Evolutionary conservation across 108 stramenopile genomes (phyloP).

Genomic region (Nitzschia sp.): DNA sequence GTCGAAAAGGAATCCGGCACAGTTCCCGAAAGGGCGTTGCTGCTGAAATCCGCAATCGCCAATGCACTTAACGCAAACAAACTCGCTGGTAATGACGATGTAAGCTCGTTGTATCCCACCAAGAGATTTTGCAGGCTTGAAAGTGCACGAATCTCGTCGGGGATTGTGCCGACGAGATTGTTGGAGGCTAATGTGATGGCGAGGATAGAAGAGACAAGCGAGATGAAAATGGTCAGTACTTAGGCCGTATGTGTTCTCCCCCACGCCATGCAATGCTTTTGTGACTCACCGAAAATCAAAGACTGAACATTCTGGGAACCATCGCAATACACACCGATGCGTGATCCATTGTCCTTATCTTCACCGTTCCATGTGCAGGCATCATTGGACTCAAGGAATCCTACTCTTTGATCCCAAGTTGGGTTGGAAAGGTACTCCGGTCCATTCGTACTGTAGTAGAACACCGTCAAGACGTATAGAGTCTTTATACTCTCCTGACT

Average conservation of each 20-base stretch:
- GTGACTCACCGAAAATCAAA: neutral
- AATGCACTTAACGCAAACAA: constrained; percentile 8
- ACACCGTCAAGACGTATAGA: constrained; percentile 33
- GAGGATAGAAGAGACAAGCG: neutral
- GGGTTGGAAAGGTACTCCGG: neutral
- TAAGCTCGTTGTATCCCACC: neutral
- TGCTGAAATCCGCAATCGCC: neutral
- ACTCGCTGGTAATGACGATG: neutral
- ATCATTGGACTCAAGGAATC: neutral
- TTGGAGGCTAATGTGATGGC: neutral
- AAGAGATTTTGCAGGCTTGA: neutral
- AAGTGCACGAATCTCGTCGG: constrained; percentile 16
- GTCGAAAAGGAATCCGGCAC: constrained; percentile 40
- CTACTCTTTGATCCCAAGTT: neutral
- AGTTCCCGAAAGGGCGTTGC: constrained; percentile 52
- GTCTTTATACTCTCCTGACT: neutral
- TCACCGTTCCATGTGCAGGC: neutral
- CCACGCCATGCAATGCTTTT: neutral
- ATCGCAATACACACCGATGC: neutral
- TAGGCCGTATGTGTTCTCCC: neutral
- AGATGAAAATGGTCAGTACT: neutral
- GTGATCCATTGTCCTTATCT: too few species aligned
- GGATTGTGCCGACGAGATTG: constrained; percentile 19
- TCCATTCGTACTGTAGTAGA: constrained; percentile 37
- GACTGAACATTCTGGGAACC: neutral